Evolutionary conservation across 345 rosid genomes (phyloP), one percentile per base, ranked within the genome.

Genomic region (Eucalyptus cladocalyx): DNA sequence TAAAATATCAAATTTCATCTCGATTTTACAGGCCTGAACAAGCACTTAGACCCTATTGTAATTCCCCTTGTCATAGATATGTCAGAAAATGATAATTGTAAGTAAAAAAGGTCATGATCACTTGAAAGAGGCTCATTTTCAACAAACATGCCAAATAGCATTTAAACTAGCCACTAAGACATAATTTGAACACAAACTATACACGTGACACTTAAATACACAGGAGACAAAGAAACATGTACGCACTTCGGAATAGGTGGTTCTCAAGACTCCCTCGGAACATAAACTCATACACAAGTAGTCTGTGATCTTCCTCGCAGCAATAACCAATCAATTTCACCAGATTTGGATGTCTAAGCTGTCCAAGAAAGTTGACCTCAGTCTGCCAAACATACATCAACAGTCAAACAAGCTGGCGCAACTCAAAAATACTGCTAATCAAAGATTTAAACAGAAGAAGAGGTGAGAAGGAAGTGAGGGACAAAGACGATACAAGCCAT

Each of bases 251-350:
- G 89, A 98, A 98, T 69, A 97, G 97, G 91, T 96, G 98, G 91
- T 98, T 97, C 93, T 97, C 99, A 85, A 98, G 98, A 91, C 99
- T 98, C 89, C 99, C 99, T 62, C 99, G 94, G 87, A 95, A 93
- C 99, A 98, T 97, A 90, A 97, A 98, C 94, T 97, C 99, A 54
- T 97, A 97, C 34, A 97, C 98, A 88, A 97, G 98, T 65, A 97
- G 89, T 83, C 98, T 91, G 90, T 98, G 99, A 88, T 98, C 99
- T 48, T 97, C 99, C 93, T 97, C 99, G 88, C 99, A 95, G 88
- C 99, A 96, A 86, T 97, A 97, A 43, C 99, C 99, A 90, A 97
- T 97, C 93, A 97, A 91, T 92, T 97, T 97, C 81, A 97, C 99
- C 62, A 97, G 95, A 92, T 97, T 96, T n/a, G 96, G 99, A 95